A percentile compares a stretch with the other conserved stretches of the same genome.
Conservation (phyloP, 1,139 yeast genomes). For the Zhuliangozyma parablackwelliae region DNA sequence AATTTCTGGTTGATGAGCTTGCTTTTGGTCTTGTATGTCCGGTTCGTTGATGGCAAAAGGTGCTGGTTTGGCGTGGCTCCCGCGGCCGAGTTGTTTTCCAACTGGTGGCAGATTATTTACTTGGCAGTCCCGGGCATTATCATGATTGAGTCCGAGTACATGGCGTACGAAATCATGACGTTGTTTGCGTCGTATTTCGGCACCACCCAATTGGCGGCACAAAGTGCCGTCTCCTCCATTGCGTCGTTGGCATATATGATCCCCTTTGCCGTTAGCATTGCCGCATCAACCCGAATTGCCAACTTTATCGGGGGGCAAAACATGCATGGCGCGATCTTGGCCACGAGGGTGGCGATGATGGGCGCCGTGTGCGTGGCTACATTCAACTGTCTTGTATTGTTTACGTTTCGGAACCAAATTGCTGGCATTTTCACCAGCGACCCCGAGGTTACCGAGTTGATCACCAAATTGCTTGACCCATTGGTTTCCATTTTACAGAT, state of each 20-base stretch:
- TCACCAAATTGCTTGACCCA: conserved; percentile 53
- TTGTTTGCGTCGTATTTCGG: conserved; percentile 77
- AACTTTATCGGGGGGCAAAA: conserved; percentile 82
- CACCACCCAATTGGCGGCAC: conserved; percentile 79
- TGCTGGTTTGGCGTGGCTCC: conserved; percentile 66
- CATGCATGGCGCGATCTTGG: conserved; percentile 53
- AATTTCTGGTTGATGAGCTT: conserved; percentile 69
- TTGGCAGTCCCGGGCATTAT: conserved; percentile 70
- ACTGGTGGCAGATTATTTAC: conserved; percentile 57
- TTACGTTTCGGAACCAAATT: conserved; percentile 48
- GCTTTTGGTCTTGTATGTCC: conserved; percentile 49
- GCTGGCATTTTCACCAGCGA: conserved; percentile 72
- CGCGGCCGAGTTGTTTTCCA: conserved; percentile 42
- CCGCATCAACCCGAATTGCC: conserved; percentile 83
- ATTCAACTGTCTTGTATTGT: conserved; percentile 50
- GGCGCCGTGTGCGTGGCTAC: conserved; percentile 58
- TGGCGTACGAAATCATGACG: conserved; percentile 71
- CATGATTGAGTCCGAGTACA: conserved; percentile 70
- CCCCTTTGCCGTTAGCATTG: conserved; percentile 86
- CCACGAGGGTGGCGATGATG: conserved; percentile 60
- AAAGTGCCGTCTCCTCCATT: conserved; percentile 78
- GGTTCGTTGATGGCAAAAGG: conserved; percentile 57
- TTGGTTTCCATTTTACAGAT: conserved; percentile 69
- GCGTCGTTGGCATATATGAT: conserved; percentile 80
- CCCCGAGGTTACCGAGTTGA: conserved; percentile 51